phyloP scores from a whole-genome alignment of 768 basidiomycete species.

The Erythrobasidium yunnanense region DNA sequence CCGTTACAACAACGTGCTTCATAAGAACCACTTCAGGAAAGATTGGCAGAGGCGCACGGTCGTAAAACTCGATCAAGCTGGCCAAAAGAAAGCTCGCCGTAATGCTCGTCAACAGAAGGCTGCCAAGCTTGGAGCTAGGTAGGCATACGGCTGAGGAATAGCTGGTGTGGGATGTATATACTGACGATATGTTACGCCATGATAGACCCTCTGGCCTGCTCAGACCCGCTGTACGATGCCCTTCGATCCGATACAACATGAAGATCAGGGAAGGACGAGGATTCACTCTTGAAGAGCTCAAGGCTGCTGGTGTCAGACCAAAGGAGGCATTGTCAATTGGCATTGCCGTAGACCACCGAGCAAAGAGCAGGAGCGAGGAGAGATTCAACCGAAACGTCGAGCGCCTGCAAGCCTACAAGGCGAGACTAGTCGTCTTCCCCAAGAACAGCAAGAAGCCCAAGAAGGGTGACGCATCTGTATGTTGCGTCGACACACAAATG shows the following conservation, averaged over 20 bases:
- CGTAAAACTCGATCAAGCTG: conserved; percentile 99
- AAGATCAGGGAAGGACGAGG: conserved; percentile 94
- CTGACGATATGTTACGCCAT: conserved; percentile 9
- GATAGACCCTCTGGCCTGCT: conserved; percentile 52
- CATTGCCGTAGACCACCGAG: conserved; percentile 91
- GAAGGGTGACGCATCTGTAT: conserved; percentile 81
- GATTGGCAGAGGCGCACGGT: conserved; percentile 92
- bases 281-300: conserved; percentile 86
- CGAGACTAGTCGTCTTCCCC: conserved; percentile 88
- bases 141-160: no score
- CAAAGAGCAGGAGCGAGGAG: conserved; percentile 93
- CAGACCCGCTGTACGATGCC: conserved; percentile 90
- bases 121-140: conserved; percentile 79
- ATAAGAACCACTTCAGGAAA: conserved; percentile 86
- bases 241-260: conserved; percentile 95
- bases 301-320: conserved; percentile 84
- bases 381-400: conserved; percentile 90
- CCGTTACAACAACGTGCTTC: conserved; percentile 49
- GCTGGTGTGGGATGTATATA: no score
- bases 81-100: conserved; percentile 90
- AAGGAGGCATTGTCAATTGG: conserved; percentile 89
- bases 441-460: conserved; percentile 76
- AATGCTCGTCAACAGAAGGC: conserved; percentile 84
- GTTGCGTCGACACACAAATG: conserved; percentile 40
- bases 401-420: conserved; percentile 84